Percentiles rank a stretch among this genome's conserved stretches.
Evolutionary conservation across 1,284 basidiomycete genomes (phyloP).

Genomic region (Tylopilus sp.): DNA sequence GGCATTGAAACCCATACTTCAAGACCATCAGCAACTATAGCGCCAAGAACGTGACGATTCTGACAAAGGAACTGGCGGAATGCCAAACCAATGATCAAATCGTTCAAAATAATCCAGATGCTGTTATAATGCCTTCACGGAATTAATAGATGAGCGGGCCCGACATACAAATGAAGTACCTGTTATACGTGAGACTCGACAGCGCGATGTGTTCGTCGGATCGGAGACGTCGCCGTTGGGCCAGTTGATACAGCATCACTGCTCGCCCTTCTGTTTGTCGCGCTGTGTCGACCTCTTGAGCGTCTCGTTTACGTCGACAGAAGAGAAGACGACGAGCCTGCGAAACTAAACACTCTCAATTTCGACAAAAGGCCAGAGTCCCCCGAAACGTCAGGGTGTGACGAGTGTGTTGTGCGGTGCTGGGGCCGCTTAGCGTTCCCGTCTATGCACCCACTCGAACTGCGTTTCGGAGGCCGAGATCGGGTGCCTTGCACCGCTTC

Average conservation of each 20-base stretch:
- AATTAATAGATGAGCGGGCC: background rate
- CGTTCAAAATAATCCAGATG: slow-evolving; percentile 89
- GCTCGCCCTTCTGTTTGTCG: slow-evolving; percentile 50
- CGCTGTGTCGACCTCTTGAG: slow-evolving; percentile 27
- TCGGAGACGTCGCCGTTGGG: slow-evolving; percentile 33
- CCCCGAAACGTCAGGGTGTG: background rate
- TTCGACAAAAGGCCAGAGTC: slow-evolving; percentile 4
- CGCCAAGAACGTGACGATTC: slow-evolving; percentile 47
- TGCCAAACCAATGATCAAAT: slow-evolving; percentile 77
- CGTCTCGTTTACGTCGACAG: too few relatives aligned
- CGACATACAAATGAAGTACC: slow-evolving; percentile 39
- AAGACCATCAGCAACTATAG: slow-evolving; percentile 37
- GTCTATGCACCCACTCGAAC: slow-evolving; percentile 4
- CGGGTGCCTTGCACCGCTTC: slow-evolving; percentile 15
- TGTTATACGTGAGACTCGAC: slow-evolving; percentile 51
- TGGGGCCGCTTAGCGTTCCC: background rate
- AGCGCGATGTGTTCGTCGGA: slow-evolving; percentile 9
- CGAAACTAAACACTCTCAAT: slow-evolving; percentile 25
- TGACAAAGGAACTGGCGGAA: slow-evolving; percentile 67
- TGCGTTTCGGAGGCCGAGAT: background rate
- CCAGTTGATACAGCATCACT: slow-evolving; percentile 42
- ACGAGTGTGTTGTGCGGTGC: background rate
- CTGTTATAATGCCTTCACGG: slow-evolving; percentile 79
- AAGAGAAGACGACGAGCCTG: slow-evolving; percentile 17
- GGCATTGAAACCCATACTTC: slow-evolving; percentile 36